Base-by-base conservation (phyloP, 192 early-diverging fungal genomes). In the Backusella circina region DNA sequence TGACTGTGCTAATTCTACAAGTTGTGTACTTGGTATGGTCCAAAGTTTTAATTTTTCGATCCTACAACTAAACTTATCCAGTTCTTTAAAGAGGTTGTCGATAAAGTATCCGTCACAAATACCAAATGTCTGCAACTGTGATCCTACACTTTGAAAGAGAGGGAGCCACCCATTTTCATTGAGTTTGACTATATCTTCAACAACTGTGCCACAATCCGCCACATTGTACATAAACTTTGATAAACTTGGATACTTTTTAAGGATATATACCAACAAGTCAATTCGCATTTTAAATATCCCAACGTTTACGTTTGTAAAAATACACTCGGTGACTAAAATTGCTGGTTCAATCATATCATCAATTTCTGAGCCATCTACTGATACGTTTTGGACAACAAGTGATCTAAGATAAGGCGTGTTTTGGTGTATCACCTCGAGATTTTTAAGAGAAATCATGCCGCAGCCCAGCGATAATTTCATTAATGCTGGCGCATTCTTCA, bases 181-280 rank as follows among this genome's bases (percentile, higher is more conserved):
- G 9, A 61, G 54, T 1, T 61, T 12, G 21, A 4, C 3, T 12
- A 28, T 28, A 3, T 13, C 26, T 1, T 57, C 51, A 57, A 8
- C 23, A 18, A 57, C 23, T 23, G n/a, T 23, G 51, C 23, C 51
- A 23, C 21, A 0, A 3, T 21, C 51, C 8, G 23, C 8, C 16
- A 9, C 23, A 57, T 57, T 10, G 51, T 26, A 57, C 7, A 26
- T 12, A 23, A 61, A 61, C 13, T 61, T 61, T 30, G 54, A 26
- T 28, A 61, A 61, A 28, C n/a, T 61, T 61, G 54, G 54, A 61
- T 61, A 61, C 54, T 61, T 61, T 61, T 61, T 61, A 61, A 12
- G 9, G 8, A 28, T 61, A 13, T 61, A 61, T 0, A 61, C 1
- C 4, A 61, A 26, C 12, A 61, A 2, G 9, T 61, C 54, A 2